Base-by-base conservation (phyloP, 1,139 yeast species). In the Hansenula sp. region DNA sequence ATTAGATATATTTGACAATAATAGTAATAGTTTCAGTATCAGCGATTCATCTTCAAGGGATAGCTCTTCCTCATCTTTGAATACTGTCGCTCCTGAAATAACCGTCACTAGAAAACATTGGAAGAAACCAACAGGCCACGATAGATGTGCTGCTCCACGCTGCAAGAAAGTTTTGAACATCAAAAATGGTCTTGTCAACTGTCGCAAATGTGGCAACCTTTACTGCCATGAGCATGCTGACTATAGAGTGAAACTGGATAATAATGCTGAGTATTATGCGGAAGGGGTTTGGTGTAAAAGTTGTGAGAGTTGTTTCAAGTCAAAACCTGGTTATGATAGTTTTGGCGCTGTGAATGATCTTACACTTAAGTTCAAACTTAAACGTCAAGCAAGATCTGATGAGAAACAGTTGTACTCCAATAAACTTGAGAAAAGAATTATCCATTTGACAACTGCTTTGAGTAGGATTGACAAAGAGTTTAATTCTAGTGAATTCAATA, bases 151-250 rank as follows among this genome's bases (percentile, higher is more conserved):
- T 2, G 56, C 66, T 24, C 44, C 47, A 1, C 51, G 55, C 1
- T 84, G 89, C 54, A 42, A 49, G 1, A 68, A 62, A 38, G 53
- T 50, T 5, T 59, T 82, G 25, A 73, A 66, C 42, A 71, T 75
- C 34, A 71, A 71, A 46, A 72, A 70, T 51, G 85, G 84, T 0
- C 58, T 69, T 2, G 77, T 76, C 4, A 82, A 83, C 56, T 84
- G 91, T 59, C 64, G 85, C 18, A 75, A 69, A 51, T 90, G 97
- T 66, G 96, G 96, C 0, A 63, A 70, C 27, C 63, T 89, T 18
- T 88, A 66, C 58, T 89, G 96, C 60, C 74, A 75, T 47, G 66
- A 63, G 25, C 96, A 90, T 38, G 21, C 66, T 3, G 63, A 69
- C 42, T 79, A 71, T 57, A 71, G 70, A 36, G 64, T 76, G 47